phyloP scores from a whole-genome alignment of 768 basidiomycete genomes.

The Amanita brunnescens region DNA sequence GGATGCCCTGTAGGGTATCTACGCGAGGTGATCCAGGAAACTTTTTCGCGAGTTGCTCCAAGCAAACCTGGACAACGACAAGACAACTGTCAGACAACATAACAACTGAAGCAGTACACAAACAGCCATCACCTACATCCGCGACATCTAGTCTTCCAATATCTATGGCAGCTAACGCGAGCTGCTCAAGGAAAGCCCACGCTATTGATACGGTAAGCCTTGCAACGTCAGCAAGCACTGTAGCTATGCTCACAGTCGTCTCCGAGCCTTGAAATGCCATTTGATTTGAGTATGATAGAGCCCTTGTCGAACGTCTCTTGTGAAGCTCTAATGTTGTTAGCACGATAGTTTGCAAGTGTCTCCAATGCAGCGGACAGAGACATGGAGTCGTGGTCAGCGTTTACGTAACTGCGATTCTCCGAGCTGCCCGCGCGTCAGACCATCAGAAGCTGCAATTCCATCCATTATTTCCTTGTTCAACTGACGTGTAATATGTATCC shows the following conservation, averaged over 20 bases:
- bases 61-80: slow-evolving; percentile 42
- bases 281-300: slow-evolving; percentile 37
- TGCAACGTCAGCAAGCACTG: neutral
- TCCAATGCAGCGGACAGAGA: slow-evolving; percentile 40
- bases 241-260: slow-evolving; percentile 41
- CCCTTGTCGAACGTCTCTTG: slow-evolving; percentile 54
- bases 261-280: slow-evolving; percentile 33
- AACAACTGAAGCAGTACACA: no score
- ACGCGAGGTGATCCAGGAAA: slow-evolving; percentile 80
- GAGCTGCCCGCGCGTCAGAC: no score
- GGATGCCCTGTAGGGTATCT: slow-evolving; percentile 67
- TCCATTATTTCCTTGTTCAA: neutral
- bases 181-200: slow-evolving; percentile 77
- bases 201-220: slow-evolving; percentile 28
- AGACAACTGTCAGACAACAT: no score
- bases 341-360: slow-evolving; percentile 44
- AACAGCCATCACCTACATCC: slow-evolving; percentile 40
- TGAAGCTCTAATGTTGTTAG: slow-evolving; percentile 44
- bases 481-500: no score
- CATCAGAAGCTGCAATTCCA: no score
- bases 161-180: slow-evolving; percentile 71
- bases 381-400: slow-evolving; percentile 20
- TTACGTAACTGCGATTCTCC: neutral
- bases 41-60: slow-evolving; percentile 49
- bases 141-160: slow-evolving; percentile 64